A percentile compares a stretch with the other conserved stretches of the same genome.
phyloP scores from a whole-genome alignment of 768 basidiomycete genomes.

The Lentinula guzmanii region DNA sequence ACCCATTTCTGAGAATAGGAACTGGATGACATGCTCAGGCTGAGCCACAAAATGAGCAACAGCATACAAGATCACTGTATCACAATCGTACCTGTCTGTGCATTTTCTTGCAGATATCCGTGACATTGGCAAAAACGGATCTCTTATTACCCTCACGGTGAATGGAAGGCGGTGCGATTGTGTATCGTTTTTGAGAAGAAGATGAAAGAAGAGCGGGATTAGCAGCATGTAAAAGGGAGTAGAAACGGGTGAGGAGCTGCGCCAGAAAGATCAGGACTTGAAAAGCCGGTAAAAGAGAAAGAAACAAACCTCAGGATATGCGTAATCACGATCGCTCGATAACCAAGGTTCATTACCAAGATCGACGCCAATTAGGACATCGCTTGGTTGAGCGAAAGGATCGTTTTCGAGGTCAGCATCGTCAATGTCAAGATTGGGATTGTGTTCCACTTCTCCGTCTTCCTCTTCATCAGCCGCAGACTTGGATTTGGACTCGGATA shows the following conservation, averaged over 20 bases:
- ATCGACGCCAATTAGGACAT: slow-evolving; percentile 57
- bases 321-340: slow-evolving; percentile 89
- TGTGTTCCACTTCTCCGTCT: slow-evolving; percentile 48
- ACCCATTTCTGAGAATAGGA: slow-evolving; percentile 96
- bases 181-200: slow-evolving; percentile 89
- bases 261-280: neutral
- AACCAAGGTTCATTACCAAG: slow-evolving; percentile 86
- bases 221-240: slow-evolving; percentile 82
- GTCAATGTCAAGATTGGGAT: slow-evolving; percentile 63
- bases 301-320: slow-evolving; percentile 80
- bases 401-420: slow-evolving; percentile 87
- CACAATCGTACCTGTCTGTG: slow-evolving; percentile 60
- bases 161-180: slow-evolving; percentile 92
- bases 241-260: slow-evolving; percentile 93
- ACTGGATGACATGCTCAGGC: slow-evolving; percentile 97
- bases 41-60: slow-evolving; percentile 21
- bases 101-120: slow-evolving; percentile 98
- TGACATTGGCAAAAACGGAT: slow-evolving; percentile 93
- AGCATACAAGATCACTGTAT: neutral
- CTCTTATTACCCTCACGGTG: slow-evolving; percentile 97
- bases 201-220: slow-evolving; percentile 85
- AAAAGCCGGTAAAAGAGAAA: neutral
- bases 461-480: slow-evolving; percentile 47
- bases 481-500: slow-evolving; percentile 67
- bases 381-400: slow-evolving; percentile 59